Evolutionary conservation across 371 early-diverging fungal genomes (phyloP).

Genomic region (Batkoa obscura): DNA sequence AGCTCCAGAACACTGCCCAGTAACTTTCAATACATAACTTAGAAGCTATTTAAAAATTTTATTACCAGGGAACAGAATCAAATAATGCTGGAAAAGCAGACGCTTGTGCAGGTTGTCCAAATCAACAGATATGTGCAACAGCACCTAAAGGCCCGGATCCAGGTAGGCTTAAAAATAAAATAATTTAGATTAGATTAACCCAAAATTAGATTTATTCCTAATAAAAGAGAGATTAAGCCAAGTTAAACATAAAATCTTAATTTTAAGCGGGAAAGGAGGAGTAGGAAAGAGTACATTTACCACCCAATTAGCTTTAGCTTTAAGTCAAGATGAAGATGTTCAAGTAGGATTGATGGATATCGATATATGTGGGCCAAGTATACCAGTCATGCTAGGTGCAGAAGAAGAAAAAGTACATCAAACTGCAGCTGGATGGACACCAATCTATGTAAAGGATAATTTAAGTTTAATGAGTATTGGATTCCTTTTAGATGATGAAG

Average conservation of each 20-base stretch:
- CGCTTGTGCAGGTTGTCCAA: slow-evolving; percentile 96
- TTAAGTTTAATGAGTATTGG: slow-evolving; percentile 89
- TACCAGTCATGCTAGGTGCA: slow-evolving; percentile 82
- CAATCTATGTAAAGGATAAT: slow-evolving; percentile 81
- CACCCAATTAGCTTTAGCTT: slow-evolving; percentile 57
- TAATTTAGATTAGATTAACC: background rate
- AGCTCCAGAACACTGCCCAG: background rate
- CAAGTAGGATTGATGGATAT: slow-evolving; percentile 91
- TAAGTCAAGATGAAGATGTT: slow-evolving; percentile 34
- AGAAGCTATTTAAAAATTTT: background rate
- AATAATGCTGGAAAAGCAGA: slow-evolving; percentile 79
- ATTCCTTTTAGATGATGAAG: slow-evolving; percentile 74
- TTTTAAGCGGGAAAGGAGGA: slow-evolving; percentile 98
- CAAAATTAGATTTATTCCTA: slow-evolving; percentile 34
- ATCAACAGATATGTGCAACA: slow-evolving; percentile 78
- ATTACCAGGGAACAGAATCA: slow-evolving; percentile 53
- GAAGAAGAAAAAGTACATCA: slow-evolving; percentile 76
- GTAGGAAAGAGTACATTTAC: slow-evolving; percentile 91
- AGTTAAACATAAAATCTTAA: slow-evolving; percentile 64
- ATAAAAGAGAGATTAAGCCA: slow-evolving; percentile 43
- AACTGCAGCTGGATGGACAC: slow-evolving; percentile 67
- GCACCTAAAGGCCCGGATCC: slow-evolving; percentile 90
- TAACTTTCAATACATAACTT: background rate
- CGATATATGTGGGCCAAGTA: slow-evolving; percentile 97
- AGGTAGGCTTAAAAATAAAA: slow-evolving; percentile 17